Evolutionary conservation across 352 stramenopile species (phyloP), one percentile per base, ranked within the genome.

Genomic region (Phytophthora sp.): DNA sequence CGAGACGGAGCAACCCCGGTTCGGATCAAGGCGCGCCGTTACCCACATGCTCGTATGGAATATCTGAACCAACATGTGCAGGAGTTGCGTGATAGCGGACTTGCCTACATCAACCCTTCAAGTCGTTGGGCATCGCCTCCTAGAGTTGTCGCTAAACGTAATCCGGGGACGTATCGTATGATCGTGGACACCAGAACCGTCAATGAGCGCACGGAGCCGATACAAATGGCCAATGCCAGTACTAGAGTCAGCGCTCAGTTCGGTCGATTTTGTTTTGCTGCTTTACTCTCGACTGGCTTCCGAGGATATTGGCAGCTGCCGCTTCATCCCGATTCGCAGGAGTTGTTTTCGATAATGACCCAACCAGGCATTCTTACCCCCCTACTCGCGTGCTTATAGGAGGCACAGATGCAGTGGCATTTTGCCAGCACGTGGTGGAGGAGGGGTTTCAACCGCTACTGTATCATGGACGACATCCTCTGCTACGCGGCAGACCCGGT

Each of bases 211-310:
- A 57, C 57, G 0, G 46, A 57, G 2, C 46, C 23, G 8, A 58
- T 65, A n/a, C 31, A 26, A 26, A 27, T 57, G 64, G 42, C 51
- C 45, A 11, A 60, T 60, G 46, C 45, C 49, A 6, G 16, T 55
- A 0, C 24, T 57, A n/a, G 20, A 69, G 2, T 1, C 47, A 3
- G 60, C 45, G 1, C 16, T 58, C 0, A 31, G 15, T 8, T 13
- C 45, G 15, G 12, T 60, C 26, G 47, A 68, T 8, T 2, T 29
- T 20, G 2, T 27, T 0, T 1, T 33, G 41, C 35, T 67, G 31
- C 4, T 64, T 69, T 21, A 54, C 23, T 6, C 52, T 69, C 1
- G 62, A 70, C 27, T 64, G 62, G 47, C n/a, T 69, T 69, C n/a
- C 39, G 62, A 7, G 41, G 50, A 0, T 70, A 59, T 20, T 70